A percentile compares a stretch with the other conserved stretches of the same genome.
Evolutionary conservation across 305 asterid genomes (phyloP).

Genomic region (Solanum chacoense): DNA sequence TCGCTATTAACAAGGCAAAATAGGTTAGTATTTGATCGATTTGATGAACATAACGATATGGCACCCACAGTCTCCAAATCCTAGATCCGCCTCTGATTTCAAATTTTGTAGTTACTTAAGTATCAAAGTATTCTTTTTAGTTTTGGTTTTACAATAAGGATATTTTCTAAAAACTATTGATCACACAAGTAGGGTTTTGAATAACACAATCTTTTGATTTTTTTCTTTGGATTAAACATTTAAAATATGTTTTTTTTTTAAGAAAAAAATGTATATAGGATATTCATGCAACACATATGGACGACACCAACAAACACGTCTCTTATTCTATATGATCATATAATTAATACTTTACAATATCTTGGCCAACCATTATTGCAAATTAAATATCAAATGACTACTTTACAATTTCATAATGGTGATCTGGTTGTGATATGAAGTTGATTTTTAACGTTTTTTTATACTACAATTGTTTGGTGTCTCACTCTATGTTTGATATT

Average conservation of each 20-base stretch:
- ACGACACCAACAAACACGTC: neutral
- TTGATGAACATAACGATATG: no score
- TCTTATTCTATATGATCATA: neutral
- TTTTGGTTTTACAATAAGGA: neutral
- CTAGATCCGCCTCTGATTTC: neutral
- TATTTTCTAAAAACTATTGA: neutral
- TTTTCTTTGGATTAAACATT: neutral
- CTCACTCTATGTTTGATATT: neutral
- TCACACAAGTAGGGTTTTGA: neutral
- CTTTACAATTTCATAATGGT: neutral
- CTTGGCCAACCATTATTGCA: neutral
- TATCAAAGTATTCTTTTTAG: neutral
- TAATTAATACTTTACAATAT: neutral
- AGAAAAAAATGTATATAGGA: neutral
- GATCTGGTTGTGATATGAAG: neutral
- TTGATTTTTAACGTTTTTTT: neutral
- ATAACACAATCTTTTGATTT: neutral
- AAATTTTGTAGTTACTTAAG: neutral
- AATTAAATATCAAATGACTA: neutral
- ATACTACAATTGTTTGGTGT: neutral
- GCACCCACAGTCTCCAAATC: no score
- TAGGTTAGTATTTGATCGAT: no score
- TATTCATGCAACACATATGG: neutral
- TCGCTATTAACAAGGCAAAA: no score
- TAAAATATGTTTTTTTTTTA: neutral